Base-by-base conservation (phyloP, 164 flowering plant species). In the Pachysandra terminalis region DNA sequence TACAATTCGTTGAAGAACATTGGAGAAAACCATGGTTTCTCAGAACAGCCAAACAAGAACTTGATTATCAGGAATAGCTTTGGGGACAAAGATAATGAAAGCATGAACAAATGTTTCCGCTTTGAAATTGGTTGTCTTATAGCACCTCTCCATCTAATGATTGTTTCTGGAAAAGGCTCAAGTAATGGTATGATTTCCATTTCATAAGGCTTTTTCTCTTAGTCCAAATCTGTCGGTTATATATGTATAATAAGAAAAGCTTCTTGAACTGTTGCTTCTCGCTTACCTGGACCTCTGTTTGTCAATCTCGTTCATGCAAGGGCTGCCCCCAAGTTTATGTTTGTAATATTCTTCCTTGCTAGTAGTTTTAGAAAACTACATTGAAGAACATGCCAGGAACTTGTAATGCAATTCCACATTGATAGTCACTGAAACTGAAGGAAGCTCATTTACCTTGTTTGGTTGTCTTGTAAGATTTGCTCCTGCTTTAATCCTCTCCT, bases 131-230 rank as follows among this genome's bases (percentile, higher is more conserved):
- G 32, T 55, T 45, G 54, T 59, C 51, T 7, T 14, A n/a, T 16
- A 19, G 49, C 65, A 27, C 37, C 27, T 60, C 32, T 64, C 48
- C 48, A 53, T 61, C 56, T 66, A 45, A 55, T 22, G 54, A 45
- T 58, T 6, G 59, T 16, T 55, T 56, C 27, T 51, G 22, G n/a
- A 12, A 45, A 61, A 59, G 63, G 61, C 63, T 72, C 59, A 37
- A 26, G 69, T 62, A 28, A 63, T 52, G 72, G 63, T 73, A 70
- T 65, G 68, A 27, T 75, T 73, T 68, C 63, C 13, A 16, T 45
- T 59, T 70, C 51, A 26, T 25, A 48, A 55, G 67, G 63, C 28
- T 62, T 67, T 62, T 62, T 61, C 51, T 61, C 64, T 49, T 61
- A 27, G 19, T 45, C 52, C 45, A 41, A 66, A 28, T 45, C 61